Conservation (phyloP, 208 protist species). For the Leishmania turanica region DNA sequence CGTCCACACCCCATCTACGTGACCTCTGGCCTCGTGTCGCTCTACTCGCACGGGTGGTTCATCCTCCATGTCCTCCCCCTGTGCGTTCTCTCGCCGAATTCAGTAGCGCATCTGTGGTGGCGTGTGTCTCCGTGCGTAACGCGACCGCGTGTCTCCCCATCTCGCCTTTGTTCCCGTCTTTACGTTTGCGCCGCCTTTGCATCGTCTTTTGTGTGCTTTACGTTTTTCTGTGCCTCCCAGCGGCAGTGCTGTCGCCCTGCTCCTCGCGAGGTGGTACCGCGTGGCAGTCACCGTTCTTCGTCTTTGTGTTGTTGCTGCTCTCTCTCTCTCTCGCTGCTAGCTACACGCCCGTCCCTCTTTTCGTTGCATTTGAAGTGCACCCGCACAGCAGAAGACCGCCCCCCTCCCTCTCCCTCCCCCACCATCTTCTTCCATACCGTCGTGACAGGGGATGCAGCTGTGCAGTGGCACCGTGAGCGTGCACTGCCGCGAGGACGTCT, state of each 20-base stretch:
- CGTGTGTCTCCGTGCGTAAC: not conserved
- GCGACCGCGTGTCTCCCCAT: not conserved
- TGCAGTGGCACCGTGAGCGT: conserved; percentile 25
- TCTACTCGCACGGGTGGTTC: not conserved
- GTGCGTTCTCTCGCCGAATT: not conserved
- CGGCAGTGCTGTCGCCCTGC: not conserved
- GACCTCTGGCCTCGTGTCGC: not conserved
- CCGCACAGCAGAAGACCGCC: not conserved
- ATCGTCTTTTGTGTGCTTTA: not conserved
- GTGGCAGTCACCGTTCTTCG: not conserved
- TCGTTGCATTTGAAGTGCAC: not conserved
- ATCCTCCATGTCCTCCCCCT: not conserved
- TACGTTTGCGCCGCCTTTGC: not conserved
- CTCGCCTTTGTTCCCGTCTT: not conserved
- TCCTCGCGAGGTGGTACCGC: not conserved
- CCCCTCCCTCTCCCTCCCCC: not conserved
- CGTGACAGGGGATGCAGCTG: conserved; percentile 19
- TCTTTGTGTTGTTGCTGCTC: not conserved
- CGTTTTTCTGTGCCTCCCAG: not conserved
- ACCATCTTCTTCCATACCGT: not conserved
- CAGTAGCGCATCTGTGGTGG: not conserved
- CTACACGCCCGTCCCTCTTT: not conserved
- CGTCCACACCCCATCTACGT: not conserved
- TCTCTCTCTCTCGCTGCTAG: not conserved
- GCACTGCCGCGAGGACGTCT: conserved; percentile 25